phyloP scores from a whole-genome alignment of 139 green algal genomes.

The Tetraselmis chui region DNA sequence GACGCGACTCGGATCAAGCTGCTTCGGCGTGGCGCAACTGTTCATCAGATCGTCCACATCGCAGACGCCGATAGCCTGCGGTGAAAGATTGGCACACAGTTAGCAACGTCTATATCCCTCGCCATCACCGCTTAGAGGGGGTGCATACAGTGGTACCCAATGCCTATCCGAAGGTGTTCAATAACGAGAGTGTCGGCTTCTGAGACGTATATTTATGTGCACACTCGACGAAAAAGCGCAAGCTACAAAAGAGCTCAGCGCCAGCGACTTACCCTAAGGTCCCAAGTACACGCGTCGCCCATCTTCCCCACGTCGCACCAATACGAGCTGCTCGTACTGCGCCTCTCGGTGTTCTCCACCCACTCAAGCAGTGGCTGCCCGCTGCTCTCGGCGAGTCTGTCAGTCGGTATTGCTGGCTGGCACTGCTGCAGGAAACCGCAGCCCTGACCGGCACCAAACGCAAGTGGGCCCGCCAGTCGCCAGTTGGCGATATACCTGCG shows the following conservation, averaged over 20 bases:
- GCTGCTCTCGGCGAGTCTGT: not conserved
- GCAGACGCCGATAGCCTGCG: not conserved
- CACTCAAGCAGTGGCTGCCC: not conserved
- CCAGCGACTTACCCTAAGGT: not conserved
- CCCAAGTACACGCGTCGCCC: not conserved
- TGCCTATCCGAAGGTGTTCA: too few relatives aligned
- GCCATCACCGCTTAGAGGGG: too few relatives aligned
- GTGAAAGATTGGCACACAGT: not conserved
- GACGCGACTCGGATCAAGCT: not conserved
- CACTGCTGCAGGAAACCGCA: not conserved
- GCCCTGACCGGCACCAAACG: not conserved
- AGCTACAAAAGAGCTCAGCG: too few relatives aligned
- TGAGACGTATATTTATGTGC: too few relatives aligned
- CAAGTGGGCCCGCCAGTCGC: not conserved
- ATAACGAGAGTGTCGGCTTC: too few relatives aligned
- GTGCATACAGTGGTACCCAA: too few relatives aligned
- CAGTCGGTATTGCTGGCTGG: too few relatives aligned
- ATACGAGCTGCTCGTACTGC: not conserved
- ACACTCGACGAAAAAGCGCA: too few relatives aligned
- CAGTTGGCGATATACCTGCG: not conserved
- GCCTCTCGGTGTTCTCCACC: not conserved
- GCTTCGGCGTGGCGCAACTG: not conserved
- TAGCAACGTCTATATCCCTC: too few relatives aligned
- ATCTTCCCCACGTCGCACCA: not conserved
- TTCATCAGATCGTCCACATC: not conserved